Base-by-base conservation (phyloP, 768 basidiomycete species). In the Hemileccinum impolitum region DNA sequence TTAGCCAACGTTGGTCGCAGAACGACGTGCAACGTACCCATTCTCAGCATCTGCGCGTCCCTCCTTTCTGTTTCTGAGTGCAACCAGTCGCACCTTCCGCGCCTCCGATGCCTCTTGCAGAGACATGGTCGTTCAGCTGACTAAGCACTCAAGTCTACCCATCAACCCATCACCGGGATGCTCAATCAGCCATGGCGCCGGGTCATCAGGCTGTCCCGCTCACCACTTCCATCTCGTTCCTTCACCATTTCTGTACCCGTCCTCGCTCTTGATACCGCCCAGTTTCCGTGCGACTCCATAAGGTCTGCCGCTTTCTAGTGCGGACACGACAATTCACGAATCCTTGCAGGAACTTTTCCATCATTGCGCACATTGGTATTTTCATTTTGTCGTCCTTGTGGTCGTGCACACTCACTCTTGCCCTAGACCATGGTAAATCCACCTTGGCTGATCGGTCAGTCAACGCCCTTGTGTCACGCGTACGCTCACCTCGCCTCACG, bases 291-390 rank as follows among this genome's bases (percentile, higher is more conserved):
- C 58, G 81, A 90, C 38, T 61, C 75, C 17, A 85, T 90, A 53
- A 77, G 89, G 89, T 88, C 48, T 35, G 63, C 45, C 39, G 49
- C 26, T 54, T 30, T 31, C 43, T 34, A 8, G 15, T 30, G 13
- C 17, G 13, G 8, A 13, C 21, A 19, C 48, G 10, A 39, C n/a
- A 41, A 37, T 39, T 32, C 36, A 42, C 4, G 1, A 21, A 21
- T 40, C 44, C 38, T 2, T 31, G 12, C 51, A 89, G 87, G 45
- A 97, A 97, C 67, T 93, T 97, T 66, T 94, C 93, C 10, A 93
- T 97, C 57, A 95, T 97, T 63, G 94, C 94, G 1, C 94, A 97
- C 66, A 96, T 96, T 58, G 93, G 92, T 84, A 61, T 47, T 52
- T 26, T 25, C 32, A 13, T 9, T 25, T 10, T 25, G 3, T 35